A percentile compares a stretch with the other conserved stretches of the same genome.
Conservation (phyloP, 352 stramenopile genomes). For the Pythium myriotylum region DNA sequence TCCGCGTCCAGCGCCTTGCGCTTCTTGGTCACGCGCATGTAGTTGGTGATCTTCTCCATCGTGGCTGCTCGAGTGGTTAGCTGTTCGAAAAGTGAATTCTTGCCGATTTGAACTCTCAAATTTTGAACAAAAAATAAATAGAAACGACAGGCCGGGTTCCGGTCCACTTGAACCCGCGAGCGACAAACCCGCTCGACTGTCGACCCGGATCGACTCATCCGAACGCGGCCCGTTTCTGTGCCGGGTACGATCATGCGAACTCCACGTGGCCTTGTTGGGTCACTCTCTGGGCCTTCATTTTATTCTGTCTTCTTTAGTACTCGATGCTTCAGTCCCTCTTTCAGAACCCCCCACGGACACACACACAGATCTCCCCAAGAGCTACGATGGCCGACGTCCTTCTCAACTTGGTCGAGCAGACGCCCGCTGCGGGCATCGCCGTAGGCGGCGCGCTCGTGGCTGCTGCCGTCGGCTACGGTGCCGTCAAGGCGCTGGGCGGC, state of each 20-base stretch:
- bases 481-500: constrained; percentile 63
- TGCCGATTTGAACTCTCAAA: constrained; percentile 16
- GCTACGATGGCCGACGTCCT: constrained; percentile 61
- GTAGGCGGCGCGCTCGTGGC: constrained; percentile 71
- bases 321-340: constrained; percentile 11
- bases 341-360: constrained; percentile 13
- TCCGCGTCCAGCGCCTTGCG: constrained; percentile 34
- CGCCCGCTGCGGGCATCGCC: constrained; percentile 58
- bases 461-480: constrained; percentile 65
- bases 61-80: constrained; percentile 1
- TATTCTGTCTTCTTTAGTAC: constrained; percentile 15
- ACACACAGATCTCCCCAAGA: constrained; percentile 6
- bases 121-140: constrained; percentile 1
- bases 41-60: constrained; percentile 73
- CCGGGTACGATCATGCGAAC: not conserved
- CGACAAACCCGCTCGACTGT: not conserved
- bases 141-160: not conserved
- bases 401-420: constrained; percentile 66
- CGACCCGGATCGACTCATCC: not conserved
- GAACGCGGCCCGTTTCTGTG: constrained; percentile 5
- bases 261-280: constrained; percentile 19
- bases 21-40: constrained; percentile 72
- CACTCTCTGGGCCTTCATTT: not conserved
- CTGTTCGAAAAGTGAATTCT: not conserved
- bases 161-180: not conserved